These are phyloP conservation scores for Rehmannia glutinosa DNA, from an alignment of 257 asterid species.

Conservation along the genomic window DNA sequence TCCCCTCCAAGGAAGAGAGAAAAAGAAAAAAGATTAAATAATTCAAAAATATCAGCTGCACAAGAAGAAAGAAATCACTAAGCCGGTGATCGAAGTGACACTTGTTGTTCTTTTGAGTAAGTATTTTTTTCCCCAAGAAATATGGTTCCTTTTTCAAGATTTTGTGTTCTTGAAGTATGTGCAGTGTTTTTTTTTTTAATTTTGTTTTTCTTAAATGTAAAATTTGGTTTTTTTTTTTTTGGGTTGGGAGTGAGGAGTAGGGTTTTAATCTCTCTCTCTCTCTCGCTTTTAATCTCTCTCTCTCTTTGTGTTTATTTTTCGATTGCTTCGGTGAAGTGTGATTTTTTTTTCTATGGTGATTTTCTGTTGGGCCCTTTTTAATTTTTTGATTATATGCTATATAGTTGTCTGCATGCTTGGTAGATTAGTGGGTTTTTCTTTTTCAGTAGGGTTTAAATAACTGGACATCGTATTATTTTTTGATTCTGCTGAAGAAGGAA, in stretches of 20 bases:
- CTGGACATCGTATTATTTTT: background rate
- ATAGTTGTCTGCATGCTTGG: conserved; percentile 3
- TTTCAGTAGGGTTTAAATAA: conserved; percentile 5
- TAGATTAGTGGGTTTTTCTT: background rate
- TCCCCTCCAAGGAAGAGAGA: background rate
- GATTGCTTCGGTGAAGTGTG: background rate
- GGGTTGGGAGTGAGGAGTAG: background rate
- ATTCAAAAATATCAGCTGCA: background rate
- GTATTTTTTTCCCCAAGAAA: background rate
- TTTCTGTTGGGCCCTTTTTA: background rate
- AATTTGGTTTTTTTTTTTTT: background rate
- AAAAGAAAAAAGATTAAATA: background rate
- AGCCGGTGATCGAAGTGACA: conserved; percentile 13
- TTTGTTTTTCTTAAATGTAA: conserved; percentile 10
- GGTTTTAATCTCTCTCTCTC: background rate
- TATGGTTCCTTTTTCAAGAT: background rate
- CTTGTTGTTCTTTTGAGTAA: conserved; percentile 13
- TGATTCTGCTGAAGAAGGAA: conserved; percentile 1
- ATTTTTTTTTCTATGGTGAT: conserved; percentile 3
- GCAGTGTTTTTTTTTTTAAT: conserved; percentile 1
- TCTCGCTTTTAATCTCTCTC: background rate
- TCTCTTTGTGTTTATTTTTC: no score
- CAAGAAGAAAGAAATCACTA: background rate
- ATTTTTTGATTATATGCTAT: background rate
- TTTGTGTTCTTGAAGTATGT: conserved; percentile 17